A percentile compares a stretch with the other conserved stretches of the same genome.
Conservation (phyloP, 1,284 basidiomycete genomes). For the Apiotrichum montevideense region DNA sequence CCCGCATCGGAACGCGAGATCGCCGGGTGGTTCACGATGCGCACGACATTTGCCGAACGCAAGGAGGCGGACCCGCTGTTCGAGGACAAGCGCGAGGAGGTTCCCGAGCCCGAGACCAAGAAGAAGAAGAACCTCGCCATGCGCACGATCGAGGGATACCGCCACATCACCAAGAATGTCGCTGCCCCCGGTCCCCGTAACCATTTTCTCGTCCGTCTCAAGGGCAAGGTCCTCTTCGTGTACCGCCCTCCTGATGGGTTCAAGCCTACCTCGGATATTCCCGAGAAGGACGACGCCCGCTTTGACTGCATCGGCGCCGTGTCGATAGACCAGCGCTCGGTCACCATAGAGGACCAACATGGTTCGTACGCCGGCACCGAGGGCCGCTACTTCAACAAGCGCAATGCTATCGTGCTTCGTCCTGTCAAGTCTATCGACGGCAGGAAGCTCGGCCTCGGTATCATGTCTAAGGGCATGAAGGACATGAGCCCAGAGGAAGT, state of each 20-base stretch:
- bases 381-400: slow-evolving; percentile 79
- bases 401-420: slow-evolving; percentile 74
- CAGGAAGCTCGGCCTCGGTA: slow-evolving; percentile 22
- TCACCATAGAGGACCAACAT: slow-evolving; percentile 62
- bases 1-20: neutral
- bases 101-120: neutral
- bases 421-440: slow-evolving; percentile 39
- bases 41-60: slow-evolving; percentile 67
- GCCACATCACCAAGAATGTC: slow-evolving; percentile 51
- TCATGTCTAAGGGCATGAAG: slow-evolving; percentile 33
- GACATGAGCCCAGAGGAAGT: slow-evolving; percentile 48
- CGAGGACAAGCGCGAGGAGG: neutral
- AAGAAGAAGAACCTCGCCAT: neutral
- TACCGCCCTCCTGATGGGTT: slow-evolving; percentile 48
- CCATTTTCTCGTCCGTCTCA: slow-evolving; percentile 80
- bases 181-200: slow-evolving; percentile 56
- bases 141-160: slow-evolving; percentile 10
- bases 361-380: slow-evolving; percentile 45
- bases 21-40: slow-evolving; percentile 74
- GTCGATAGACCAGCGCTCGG: slow-evolving; percentile 64
- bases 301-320: slow-evolving; percentile 79
- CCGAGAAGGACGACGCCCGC: slow-evolving; percentile 8
- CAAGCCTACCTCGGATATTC: slow-evolving; percentile 45
- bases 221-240: slow-evolving; percentile 79
- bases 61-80: neutral